These are phyloP conservation scores for Bertia moriformis DNA, from an alignment of 2,329 filamentous ascomycete species.

Conservation along the genomic window DNA sequence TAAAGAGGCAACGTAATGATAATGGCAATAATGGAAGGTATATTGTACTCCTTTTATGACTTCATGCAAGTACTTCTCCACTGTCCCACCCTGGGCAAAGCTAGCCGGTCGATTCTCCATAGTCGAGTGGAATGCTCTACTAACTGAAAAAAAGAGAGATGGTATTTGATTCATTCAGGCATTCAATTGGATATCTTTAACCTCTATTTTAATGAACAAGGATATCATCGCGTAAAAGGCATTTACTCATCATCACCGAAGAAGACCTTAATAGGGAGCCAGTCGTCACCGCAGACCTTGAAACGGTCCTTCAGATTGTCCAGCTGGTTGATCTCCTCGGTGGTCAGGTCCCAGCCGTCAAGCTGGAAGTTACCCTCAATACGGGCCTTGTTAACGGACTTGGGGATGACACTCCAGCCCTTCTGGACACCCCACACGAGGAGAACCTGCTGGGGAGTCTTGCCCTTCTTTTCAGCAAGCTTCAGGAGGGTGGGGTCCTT, in stretches of 20 bases:
- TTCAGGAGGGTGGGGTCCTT: constrained; percentile 48
- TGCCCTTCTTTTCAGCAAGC: constrained; percentile 51
- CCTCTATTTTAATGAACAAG: too few species aligned
- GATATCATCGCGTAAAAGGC: constrained; percentile 4
- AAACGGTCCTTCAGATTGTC: constrained; percentile 59
- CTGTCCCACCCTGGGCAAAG: too few species aligned
- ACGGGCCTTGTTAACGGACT: constrained; percentile 60
- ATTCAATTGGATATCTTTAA: too few species aligned
- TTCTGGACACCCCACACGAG: constrained; percentile 70
- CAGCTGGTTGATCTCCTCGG: constrained; percentile 58
- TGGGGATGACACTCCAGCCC: constrained; percentile 73
- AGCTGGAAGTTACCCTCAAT: constrained; percentile 66
- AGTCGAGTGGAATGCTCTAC: too few species aligned
- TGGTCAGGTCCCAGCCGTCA: constrained; percentile 59
- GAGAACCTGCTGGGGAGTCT: constrained; percentile 62
- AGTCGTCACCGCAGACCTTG: constrained; percentile 66
- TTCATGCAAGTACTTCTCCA: too few species aligned
- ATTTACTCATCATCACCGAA: constrained; percentile 66
- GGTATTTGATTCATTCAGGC: too few species aligned
- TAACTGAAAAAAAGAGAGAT: too few species aligned
- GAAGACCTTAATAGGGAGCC: constrained; percentile 67
- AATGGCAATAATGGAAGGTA: too few species aligned
- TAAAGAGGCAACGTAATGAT: too few species aligned
- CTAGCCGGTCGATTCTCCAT: too few species aligned
- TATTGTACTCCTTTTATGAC: too few species aligned